Conservation (phyloP, 331 rosid genomes). For the Malus hybrid region DNA sequence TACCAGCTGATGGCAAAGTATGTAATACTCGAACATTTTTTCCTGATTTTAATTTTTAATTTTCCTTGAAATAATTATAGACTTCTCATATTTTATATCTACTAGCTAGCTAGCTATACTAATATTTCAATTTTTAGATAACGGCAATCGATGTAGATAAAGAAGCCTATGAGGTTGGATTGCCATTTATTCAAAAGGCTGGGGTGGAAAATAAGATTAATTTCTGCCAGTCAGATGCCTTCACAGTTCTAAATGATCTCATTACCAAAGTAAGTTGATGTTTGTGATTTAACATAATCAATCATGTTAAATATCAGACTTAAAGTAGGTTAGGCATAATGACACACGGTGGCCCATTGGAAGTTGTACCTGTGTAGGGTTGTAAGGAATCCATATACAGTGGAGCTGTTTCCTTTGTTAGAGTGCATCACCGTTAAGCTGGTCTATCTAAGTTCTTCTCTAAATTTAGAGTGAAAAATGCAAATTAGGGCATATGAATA, state of each 20-base stretch:
- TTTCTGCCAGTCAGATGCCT: slow-evolving; percentile 32
- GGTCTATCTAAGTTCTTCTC: too few relatives aligned
- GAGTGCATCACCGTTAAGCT: neutral
- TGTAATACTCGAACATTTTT: neutral
- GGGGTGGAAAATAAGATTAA: slow-evolving; percentile 53
- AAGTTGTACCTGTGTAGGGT: neutral
- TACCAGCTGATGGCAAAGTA: slow-evolving; percentile 41
- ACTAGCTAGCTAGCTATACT: neutral
- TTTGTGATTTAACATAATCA: neutral
- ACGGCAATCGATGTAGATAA: slow-evolving; percentile 32
- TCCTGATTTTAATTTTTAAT: neutral
- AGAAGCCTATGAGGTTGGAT: slow-evolving; percentile 40
- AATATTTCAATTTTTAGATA: slow-evolving; percentile 21
- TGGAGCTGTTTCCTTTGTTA: neutral
- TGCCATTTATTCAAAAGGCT: slow-evolving; percentile 44
- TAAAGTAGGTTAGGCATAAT: neutral
- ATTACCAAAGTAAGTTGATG: slow-evolving; percentile 25
- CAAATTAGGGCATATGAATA: neutral
- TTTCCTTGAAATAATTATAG: neutral
- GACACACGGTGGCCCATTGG: neutral
- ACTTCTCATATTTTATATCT: neutral
- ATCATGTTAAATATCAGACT: neutral
- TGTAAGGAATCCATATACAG: neutral
- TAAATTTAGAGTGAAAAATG: too few relatives aligned
- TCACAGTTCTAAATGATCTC: slow-evolving; percentile 32